phyloP scores from a whole-genome alignment of 1,284 basidiomycete species.

The Trametes sp. region DNA sequence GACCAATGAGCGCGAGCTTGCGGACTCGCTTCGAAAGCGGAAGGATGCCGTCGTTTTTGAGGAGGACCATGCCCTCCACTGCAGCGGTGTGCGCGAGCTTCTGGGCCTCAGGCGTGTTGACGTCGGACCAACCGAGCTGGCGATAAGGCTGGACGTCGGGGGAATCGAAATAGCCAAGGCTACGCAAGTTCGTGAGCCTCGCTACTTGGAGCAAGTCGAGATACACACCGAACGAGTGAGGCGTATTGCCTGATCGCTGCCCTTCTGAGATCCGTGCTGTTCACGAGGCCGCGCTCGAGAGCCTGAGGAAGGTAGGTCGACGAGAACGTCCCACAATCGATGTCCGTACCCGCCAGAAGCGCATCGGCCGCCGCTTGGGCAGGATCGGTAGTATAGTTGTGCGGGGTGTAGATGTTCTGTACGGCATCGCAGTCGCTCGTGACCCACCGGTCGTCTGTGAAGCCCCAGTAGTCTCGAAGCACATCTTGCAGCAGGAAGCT shows the following conservation, averaged over 20 bases:
- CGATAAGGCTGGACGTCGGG: slow-evolving; percentile 57
- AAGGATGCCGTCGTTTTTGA: slow-evolving; percentile 64
- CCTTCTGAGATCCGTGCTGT: slow-evolving; percentile 49
- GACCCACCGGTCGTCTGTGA: slow-evolving; percentile 59
- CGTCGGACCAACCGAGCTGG: slow-evolving; percentile 53
- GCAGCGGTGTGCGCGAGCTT: slow-evolving; percentile 59
- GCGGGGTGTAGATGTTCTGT: slow-evolving; percentile 56
- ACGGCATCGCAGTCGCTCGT: slow-evolving; percentile 52
- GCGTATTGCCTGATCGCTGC: slow-evolving; percentile 57
- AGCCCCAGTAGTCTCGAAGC: slow-evolving; percentile 59
- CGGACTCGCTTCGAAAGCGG: slow-evolving; percentile 52
- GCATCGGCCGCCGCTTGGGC: slow-evolving; percentile 57
- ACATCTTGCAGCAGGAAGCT: slow-evolving; percentile 59
- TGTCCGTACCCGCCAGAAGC: slow-evolving; percentile 60
- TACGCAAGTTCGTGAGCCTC: slow-evolving; percentile 34
- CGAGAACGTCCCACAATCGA: slow-evolving; percentile 61
- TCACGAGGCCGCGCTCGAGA: slow-evolving; percentile 54
- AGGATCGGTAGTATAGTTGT: slow-evolving; percentile 53
- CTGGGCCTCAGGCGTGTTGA: slow-evolving; percentile 56
- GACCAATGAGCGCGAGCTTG: slow-evolving; percentile 60
- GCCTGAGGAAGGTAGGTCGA: slow-evolving; percentile 53
- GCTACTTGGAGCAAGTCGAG: not conserved
- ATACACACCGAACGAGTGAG: slow-evolving; percentile 56
- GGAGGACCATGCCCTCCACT: slow-evolving; percentile 58
- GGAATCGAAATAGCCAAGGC: slow-evolving; percentile 63